Base-by-base conservation (phyloP, 305 asterid genomes). In the Solanum hybrid region DNA sequence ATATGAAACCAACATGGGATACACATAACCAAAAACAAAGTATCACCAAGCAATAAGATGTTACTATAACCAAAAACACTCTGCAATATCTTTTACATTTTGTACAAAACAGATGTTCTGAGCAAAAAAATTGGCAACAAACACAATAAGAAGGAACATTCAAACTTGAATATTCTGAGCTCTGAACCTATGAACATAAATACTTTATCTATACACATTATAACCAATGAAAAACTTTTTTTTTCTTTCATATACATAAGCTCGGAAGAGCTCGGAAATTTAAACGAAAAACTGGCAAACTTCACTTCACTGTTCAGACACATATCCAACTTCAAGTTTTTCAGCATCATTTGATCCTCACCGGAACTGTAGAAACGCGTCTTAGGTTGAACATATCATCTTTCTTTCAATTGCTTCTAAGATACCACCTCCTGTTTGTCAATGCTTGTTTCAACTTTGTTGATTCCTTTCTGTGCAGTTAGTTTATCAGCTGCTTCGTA, bases 401-500 rank as follows among this genome's bases (percentile, higher is more conserved):
- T 29, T 61, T 51, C 73, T 84, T 84, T 84, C 73, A 51, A 20
- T 51, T 10, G 40, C 40, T 51, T 42, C 42, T 87, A 73, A 73
- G 89, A 87, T 87, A 12, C 82, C 81, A 20, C 82, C 8, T 71
- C 46, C 34, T 40, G 86, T 18, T 91, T 90, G 90, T 86, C 92
- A 14, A 92, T 46, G 84, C 89, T 91, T 89, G 90, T 91, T 89
- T 92, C 95, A 64, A 87, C 91, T 90, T 91, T 93, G 89, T 90
- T 13, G 87, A 64, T 91, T 83, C 91, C 95, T 90, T 94, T 94
- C 64, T 78, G 92, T 77, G 91, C 89, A 86, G 87, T 90, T 87
- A 89, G 89, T 91, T 89, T 85, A 57, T 85, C 95, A 89, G 94
- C 92, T 26, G 94, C 81, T 29, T 92, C 95, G 42, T 89, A 93